Evolutionary conservation across 2,329 filamentous ascomycete genomes (phyloP).

Genomic region (Botryotinia calthae): DNA sequence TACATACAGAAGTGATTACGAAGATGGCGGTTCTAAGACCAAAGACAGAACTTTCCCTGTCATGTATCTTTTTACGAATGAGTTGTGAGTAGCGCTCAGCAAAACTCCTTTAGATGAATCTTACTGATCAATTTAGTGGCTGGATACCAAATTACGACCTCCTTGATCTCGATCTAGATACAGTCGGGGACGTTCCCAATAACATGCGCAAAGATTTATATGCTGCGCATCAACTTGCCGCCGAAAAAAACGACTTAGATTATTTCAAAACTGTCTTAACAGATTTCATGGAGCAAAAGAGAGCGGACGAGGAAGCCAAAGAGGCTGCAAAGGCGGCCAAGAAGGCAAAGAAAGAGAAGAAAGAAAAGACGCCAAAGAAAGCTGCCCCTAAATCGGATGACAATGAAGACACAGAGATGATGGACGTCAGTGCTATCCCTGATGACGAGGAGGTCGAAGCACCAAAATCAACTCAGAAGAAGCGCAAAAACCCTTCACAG

Average conservation of each 20-base stretch:
- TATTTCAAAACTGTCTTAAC: constrained; percentile 81
- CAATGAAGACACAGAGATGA: constrained; percentile 60
- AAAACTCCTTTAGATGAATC: constrained; percentile 20
- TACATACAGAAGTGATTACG: constrained; percentile 81
- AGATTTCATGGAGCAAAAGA: constrained; percentile 65
- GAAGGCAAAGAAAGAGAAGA: constrained; percentile 42
- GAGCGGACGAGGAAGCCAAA: constrained; percentile 50
- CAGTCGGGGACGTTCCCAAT: constrained; percentile 63
- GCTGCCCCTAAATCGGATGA: constrained; percentile 50
- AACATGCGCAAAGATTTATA: constrained; percentile 80
- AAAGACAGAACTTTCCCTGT: constrained; percentile 86
- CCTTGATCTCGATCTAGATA: constrained; percentile 70
- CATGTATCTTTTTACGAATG: constrained; percentile 93
- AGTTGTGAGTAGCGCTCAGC: constrained; percentile 73
- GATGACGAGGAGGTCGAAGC: constrained; percentile 52
- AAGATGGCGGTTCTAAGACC: constrained; percentile 81
- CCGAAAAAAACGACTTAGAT: constrained; percentile 71
- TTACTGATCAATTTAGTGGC: constrained; percentile 54
- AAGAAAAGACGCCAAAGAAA: constrained; percentile 43
- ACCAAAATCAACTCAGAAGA: constrained; percentile 61
- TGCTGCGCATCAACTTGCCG: constrained; percentile 75
- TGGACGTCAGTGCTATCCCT: constrained; percentile 49
- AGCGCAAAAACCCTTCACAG: constrained; percentile 71
- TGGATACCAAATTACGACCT: constrained; percentile 89
- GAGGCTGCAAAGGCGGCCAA: constrained; percentile 48